Conservation (phyloP, 495 filamentous ascomycete genomes). For the Penicillium daleae region DNA sequence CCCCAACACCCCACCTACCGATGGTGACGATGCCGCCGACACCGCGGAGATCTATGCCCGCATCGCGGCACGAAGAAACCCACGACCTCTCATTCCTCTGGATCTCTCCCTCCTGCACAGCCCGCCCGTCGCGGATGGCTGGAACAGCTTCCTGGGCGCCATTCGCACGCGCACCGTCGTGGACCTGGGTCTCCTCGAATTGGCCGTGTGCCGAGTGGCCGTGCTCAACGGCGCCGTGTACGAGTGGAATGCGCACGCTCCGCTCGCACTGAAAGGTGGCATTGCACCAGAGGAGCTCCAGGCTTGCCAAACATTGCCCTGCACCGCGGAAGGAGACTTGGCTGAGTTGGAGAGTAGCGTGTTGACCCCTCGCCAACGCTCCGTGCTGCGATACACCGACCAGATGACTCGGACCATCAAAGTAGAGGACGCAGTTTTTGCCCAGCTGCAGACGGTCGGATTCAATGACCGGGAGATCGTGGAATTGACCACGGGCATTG, state of each 20-base stretch:
- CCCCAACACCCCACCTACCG: constrained; percentile 50
- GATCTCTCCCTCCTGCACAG: constrained; percentile 74
- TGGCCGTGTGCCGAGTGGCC: constrained; percentile 62
- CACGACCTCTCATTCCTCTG: constrained; percentile 65
- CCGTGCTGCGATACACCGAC: constrained; percentile 58
- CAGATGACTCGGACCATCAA: constrained; percentile 49
- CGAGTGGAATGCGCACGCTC: constrained; percentile 79
- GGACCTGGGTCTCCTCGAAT: constrained; percentile 56
- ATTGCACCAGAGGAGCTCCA: constrained; percentile 47
- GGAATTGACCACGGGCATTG: constrained; percentile 77
- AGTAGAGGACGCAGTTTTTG: constrained; percentile 66
- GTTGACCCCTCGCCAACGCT: constrained; percentile 64
- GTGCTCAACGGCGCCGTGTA: constrained; percentile 74
- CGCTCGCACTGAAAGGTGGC: constrained; percentile 56
- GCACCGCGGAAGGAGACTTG: constrained; percentile 34
- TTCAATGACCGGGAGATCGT: constrained; percentile 63
- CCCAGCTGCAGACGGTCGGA: constrained; percentile 50
- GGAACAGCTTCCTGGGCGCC: constrained; percentile 75
- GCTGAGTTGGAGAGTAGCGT: constrained; percentile 35
- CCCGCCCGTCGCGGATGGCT: constrained; percentile 71
- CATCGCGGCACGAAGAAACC: constrained; percentile 62
- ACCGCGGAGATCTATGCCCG: constrained; percentile 58
- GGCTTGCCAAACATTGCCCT: constrained; percentile 46
- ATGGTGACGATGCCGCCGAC: constrained; percentile 37
- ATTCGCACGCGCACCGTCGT: constrained; percentile 67